Conservation (phyloP, 352 stramenopile species). For the Aphanomyces astaci region DNA sequence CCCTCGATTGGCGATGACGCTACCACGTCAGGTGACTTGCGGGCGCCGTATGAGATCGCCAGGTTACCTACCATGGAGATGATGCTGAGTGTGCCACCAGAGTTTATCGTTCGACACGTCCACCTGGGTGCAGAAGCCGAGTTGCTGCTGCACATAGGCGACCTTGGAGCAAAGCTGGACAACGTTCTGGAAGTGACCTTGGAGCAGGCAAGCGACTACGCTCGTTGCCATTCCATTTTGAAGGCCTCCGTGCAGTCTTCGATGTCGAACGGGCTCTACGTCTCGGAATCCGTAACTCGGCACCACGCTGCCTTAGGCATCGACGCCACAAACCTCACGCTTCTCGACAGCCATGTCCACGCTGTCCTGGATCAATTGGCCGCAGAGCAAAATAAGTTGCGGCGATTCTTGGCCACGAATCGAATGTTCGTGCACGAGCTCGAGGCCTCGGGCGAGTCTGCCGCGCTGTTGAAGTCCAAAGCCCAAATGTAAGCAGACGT, state of each 20-base stretch:
- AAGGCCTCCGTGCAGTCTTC: not conserved
- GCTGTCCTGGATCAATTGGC: not conserved
- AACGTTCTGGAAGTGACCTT: not conserved
- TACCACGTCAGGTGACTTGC: not conserved
- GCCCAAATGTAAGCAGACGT: not conserved
- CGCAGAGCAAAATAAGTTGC: not conserved
- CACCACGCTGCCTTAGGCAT: not conserved
- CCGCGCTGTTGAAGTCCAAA: not conserved
- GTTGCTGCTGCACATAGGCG: not conserved
- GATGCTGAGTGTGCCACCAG: not conserved
- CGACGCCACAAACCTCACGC: not conserved
- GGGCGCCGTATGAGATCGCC: not conserved
- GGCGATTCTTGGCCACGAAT: not conserved
- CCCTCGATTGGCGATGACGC: not conserved
- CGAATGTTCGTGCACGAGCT: constrained; percentile 1
- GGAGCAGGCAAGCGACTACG: constrained; percentile 14
- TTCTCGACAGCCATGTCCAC: not conserved
- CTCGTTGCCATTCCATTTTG: constrained; percentile 1
- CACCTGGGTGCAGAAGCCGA: not conserved
- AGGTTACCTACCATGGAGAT: not conserved
- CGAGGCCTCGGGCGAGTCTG: not conserved
- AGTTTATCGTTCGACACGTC: constrained; percentile 12
- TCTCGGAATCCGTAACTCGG: constrained; percentile 3
- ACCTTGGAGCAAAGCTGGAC: constrained; percentile 6
- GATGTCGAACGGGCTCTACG: not conserved